phyloP scores from a whole-genome alignment of 192 early-diverging fungal species.

The Dimargaris xerosporica region DNA sequence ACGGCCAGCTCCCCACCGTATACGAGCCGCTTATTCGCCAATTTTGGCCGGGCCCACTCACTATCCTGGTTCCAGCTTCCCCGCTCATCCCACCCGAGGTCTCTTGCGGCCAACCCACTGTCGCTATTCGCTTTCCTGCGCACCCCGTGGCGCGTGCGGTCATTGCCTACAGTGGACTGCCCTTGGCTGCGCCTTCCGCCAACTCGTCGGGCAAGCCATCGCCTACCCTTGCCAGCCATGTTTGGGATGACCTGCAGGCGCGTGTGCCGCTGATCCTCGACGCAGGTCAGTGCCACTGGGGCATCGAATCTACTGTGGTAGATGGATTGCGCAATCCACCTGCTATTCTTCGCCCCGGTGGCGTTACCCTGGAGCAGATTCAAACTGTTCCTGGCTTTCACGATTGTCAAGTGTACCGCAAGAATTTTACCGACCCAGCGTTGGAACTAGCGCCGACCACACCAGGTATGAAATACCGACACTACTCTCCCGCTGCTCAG shows the following conservation, averaged over 20 bases:
- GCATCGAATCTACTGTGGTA: constrained; percentile 89
- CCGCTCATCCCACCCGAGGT: constrained; percentile 54
- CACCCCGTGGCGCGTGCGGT: constrained; percentile 83
- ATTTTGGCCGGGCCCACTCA: constrained; percentile 91
- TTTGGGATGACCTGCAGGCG: constrained; percentile 58
- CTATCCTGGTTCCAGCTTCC: constrained; percentile 68
- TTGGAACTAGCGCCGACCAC: constrained; percentile 76
- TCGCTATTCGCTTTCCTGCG: constrained; percentile 83
- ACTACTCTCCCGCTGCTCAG: constrained; percentile 84
- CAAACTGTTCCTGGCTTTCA: constrained; percentile 41
- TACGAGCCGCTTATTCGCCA: constrained; percentile 50
- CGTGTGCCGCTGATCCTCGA: constrained; percentile 82
- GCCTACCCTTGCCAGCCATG: constrained; percentile 83
- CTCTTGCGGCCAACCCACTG: constrained; percentile 68
- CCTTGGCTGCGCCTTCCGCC: constrained; percentile 95
- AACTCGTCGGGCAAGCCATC: constrained; percentile 92
- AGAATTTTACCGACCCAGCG: constrained; percentile 50
- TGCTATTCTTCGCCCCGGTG: constrained; percentile 82
- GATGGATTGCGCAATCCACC: constrained; percentile 61
- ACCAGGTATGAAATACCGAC: constrained; percentile 99
- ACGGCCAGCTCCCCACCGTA: constrained; percentile 43
- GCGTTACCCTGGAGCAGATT: constrained; percentile 72
- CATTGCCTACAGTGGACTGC: constrained; percentile 67
- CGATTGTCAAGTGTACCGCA: constrained; percentile 55
- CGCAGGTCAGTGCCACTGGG: constrained; percentile 72